Percentiles rank a stretch among this genome's conserved stretches.
Evolutionary conservation across 768 basidiomycete genomes (phyloP).

Genomic region (Rubroboletus satanas): DNA sequence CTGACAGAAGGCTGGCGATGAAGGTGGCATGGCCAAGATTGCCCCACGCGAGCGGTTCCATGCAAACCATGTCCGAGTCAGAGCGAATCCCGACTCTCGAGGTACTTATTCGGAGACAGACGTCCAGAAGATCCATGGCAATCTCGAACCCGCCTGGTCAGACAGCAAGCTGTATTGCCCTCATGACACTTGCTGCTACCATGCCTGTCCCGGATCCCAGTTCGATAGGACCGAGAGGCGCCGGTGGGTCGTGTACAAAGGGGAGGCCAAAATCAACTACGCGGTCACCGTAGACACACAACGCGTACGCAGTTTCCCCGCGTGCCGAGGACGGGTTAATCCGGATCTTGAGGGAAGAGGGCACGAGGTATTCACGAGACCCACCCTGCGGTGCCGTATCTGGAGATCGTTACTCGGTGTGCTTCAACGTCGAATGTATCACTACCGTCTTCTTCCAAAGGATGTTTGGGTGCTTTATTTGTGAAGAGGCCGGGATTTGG

Average conservation of each 20-base stretch:
- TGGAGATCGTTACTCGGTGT: conserved; percentile 55
- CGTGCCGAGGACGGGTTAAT: not conserved
- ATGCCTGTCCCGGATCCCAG: conserved; percentile 43
- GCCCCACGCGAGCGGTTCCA: conserved; percentile 69
- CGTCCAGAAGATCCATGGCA: conserved; percentile 51
- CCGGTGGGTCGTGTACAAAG: conserved; percentile 28
- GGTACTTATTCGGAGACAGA: conserved; percentile 34
- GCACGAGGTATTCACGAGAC: conserved; percentile 55
- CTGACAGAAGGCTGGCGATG: conserved; percentile 34
- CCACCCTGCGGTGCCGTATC: conserved; percentile 77
- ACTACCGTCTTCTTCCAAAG: not conserved
- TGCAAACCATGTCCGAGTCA: conserved; percentile 16
- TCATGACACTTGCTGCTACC: not conserved
- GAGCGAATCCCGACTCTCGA: conserved; percentile 17
- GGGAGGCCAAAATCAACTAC: conserved; percentile 51
- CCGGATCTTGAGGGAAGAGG: conserved; percentile 7
- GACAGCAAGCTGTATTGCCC: conserved; percentile 22
- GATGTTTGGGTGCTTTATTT: not conserved
- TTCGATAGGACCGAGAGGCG: conserved; percentile 51
- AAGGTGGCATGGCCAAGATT: conserved; percentile 38
- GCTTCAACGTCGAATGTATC: conserved; percentile 27
- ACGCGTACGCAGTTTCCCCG: conserved; percentile 70
- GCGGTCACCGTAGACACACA: conserved; percentile 50
- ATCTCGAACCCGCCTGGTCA: conserved; percentile 29
- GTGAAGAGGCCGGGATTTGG: not conserved